Conservation (phyloP, 164 flowering plant species). For the Chimonanthus praecox region DNA sequence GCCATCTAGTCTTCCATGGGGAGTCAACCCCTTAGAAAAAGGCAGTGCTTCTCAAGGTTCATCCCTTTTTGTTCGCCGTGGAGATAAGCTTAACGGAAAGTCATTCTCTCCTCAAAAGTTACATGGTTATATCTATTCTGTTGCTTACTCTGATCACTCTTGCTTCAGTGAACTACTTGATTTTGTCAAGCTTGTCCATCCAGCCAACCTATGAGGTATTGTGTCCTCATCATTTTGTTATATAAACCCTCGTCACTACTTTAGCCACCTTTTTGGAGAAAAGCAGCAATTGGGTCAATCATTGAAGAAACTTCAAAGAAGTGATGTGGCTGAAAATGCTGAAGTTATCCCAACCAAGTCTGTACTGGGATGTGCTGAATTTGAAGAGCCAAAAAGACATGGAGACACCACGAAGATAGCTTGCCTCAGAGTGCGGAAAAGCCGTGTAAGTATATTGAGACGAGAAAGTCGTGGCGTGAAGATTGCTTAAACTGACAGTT, state of each 20-base stretch:
- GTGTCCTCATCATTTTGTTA: conserved; percentile 64
- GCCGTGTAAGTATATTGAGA: conserved; percentile 43
- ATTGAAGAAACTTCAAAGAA: conserved; percentile 17
- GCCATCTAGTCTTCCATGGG: conserved; percentile 95
- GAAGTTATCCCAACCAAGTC: conserved; percentile 16
- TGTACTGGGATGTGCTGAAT: conserved; percentile 3
- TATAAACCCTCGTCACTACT: conserved; percentile 56
- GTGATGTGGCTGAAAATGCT: conserved; percentile 17
- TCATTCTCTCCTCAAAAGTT: conserved; percentile 22
- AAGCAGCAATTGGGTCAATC: conserved; percentile 20
- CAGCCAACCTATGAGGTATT: conserved; percentile 56
- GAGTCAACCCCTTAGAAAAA: conserved; percentile 20
- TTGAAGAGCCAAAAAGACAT: conserved; percentile 13
- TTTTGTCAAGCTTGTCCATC: conserved; percentile 55
- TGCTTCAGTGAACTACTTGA: conserved; percentile 62
- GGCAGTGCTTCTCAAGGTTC: conserved; percentile 22
- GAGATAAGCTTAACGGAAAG: conserved; percentile 12
- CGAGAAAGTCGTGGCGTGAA: conserved; percentile 50
- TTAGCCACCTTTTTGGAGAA: conserved; percentile 42
- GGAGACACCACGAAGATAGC: conserved; percentile 14
- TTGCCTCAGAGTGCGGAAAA: conserved; percentile 18
- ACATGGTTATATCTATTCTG: conserved; percentile 48
- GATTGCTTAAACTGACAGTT: conserved; percentile 19
- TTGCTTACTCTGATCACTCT: conserved; percentile 81
- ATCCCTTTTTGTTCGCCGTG: conserved; percentile 7